Conservation (phyloP, 2,329 filamentous ascomycete species). For the Aspergillus floridensis region DNA sequence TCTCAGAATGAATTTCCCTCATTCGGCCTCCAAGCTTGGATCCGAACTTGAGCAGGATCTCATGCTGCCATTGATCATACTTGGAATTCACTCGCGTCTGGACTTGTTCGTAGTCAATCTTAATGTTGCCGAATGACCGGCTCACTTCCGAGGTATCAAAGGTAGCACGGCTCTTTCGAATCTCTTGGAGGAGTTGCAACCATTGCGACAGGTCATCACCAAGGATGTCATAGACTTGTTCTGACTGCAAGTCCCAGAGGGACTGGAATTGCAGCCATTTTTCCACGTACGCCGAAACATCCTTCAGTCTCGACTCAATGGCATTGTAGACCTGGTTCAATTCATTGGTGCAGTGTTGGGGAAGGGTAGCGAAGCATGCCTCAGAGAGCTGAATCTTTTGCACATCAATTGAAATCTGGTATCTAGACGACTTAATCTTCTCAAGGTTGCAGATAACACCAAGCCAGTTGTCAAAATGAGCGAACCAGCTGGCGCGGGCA, state of each 20-base stretch:
- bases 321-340: constrained; percentile 77
- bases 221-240: constrained; percentile 88
- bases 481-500: constrained; percentile 88
- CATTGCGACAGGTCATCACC: constrained; percentile 89
- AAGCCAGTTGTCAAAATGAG: constrained; percentile 89
- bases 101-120: constrained; percentile 96
- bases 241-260: constrained; percentile 93
- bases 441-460: constrained; percentile 87
- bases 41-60: constrained; percentile 92
- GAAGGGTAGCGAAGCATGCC: constrained; percentile 76
- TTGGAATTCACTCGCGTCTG: constrained; percentile 98
- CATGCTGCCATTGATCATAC: constrained; percentile 99
- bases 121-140: constrained; percentile 87
- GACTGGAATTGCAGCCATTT: constrained; percentile 99
- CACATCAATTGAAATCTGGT: constrained; percentile 75
- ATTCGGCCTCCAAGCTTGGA: constrained; percentile 83
- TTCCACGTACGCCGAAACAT: constrained; percentile 83
- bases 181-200: constrained; percentile 95
- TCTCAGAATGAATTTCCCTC: constrained; percentile 86
- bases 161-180: constrained; percentile 88
- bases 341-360: constrained; percentile 75
- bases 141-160: constrained; percentile 97
- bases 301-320: constrained; percentile 76
- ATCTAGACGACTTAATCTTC: constrained; percentile 91
- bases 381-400: constrained; percentile 40